phyloP scores from a whole-genome alignment of 768 basidiomycete species.

The Auriscalpium vulgare region DNA sequence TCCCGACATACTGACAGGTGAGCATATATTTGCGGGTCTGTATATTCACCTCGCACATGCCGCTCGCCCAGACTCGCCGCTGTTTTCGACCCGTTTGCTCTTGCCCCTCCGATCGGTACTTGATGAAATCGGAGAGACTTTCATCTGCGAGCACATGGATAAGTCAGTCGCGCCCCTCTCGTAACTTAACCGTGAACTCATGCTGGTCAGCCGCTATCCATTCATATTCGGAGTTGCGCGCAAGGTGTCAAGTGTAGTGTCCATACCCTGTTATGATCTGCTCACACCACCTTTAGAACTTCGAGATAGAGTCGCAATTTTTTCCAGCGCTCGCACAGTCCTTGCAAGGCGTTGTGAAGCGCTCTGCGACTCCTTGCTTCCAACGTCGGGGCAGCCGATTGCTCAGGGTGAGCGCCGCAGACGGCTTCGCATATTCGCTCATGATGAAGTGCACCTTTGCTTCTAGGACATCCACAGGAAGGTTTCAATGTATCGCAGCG shows the following conservation, averaged over 20 bases:
- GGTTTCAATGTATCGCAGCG: no score
- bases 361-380: conserved; percentile 45
- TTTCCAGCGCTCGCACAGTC: conserved; percentile 44
- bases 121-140: conserved; percentile 4
- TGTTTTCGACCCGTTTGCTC: conserved; percentile 6
- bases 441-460: no score
- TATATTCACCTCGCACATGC: conserved; percentile 29
- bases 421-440: no score
- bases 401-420: conserved; percentile 35
- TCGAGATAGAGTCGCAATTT: conserved; percentile 43
- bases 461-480: no score
- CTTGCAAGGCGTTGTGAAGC: conserved; percentile 40
- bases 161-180: conserved; percentile 6
- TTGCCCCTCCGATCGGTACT: conserved; percentile 9
- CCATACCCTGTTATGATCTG: neutral
- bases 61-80: conserved; percentile 4
- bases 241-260: conserved; percentile 33
- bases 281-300: conserved; percentile 36
- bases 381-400: conserved; percentile 33
- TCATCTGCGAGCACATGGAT: conserved; percentile 7
- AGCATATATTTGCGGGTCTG: conserved; percentile 36
- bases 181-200: conserved; percentile 5
- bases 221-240: conserved; percentile 67
- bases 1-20: conserved; percentile 6
- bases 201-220: conserved; percentile 54